Percentiles rank a stretch among this genome's conserved stretches.
phyloP scores from a whole-genome alignment of 2,329 filamentous ascomycete species.

The Trichoderma breve region DNA sequence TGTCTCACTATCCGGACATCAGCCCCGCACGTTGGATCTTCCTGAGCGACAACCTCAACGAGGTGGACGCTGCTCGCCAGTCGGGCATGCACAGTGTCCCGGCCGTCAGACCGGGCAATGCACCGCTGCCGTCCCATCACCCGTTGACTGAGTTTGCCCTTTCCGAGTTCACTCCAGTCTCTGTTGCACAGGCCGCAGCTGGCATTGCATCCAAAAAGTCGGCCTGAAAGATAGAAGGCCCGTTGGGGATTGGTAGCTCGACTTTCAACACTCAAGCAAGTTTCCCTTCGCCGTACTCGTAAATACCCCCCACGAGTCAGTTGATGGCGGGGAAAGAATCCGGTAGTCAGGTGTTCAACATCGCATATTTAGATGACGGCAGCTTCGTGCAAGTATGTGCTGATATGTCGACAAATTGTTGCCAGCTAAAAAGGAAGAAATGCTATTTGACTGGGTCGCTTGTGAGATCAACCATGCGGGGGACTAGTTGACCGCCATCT shows the following conservation, averaged over 20 bases:
- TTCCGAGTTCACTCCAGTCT: conserved; percentile 34
- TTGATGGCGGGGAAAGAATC: not conserved
- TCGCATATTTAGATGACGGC: conserved; percentile 4
- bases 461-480: conserved; percentile 11
- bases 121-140: conserved; percentile 54
- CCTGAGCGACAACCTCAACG: conserved; percentile 74
- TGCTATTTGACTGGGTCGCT: conserved; percentile 12
- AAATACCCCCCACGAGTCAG: not conserved
- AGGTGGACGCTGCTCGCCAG: conserved; percentile 60
- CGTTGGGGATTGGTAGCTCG: not conserved
- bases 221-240: not conserved
- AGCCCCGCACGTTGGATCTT: conserved; percentile 64
- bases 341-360: conserved; percentile 10
- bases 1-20: conserved; percentile 43
- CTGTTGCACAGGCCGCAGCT: conserved; percentile 18
- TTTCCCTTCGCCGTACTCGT: not conserved
- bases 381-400: not conserved
- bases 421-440: not conserved
- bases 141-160: conserved; percentile 36
- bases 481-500: conserved; percentile 18
- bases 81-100: conserved; percentile 64
- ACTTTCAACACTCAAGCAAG: not conserved
- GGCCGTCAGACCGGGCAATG: conserved; percentile 69
- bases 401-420: conserved; percentile 5
- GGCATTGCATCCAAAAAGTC: not conserved